These are phyloP conservation scores for Solanum verrucosum DNA, from an alignment of 257 asterid species.

Conservation along the genomic window DNA sequence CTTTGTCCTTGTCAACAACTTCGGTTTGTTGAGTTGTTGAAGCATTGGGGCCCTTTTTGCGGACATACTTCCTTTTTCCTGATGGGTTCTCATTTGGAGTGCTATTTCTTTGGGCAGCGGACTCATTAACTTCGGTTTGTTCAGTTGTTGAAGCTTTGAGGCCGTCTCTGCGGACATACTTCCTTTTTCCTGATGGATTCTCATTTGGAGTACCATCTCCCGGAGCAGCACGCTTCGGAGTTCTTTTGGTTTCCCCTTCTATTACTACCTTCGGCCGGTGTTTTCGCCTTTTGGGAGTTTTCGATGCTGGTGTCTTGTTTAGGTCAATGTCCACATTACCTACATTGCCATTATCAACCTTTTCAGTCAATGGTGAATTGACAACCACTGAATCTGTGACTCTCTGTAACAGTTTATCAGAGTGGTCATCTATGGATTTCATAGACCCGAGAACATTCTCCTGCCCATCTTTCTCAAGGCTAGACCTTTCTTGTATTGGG, in stretches of 20 bases:
- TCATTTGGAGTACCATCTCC: constrained; percentile 21
- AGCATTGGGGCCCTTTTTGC: constrained; percentile 26
- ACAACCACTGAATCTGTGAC: constrained; percentile 19
- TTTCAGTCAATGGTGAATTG: constrained; percentile 18
- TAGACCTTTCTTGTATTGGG: constrained; percentile 14
- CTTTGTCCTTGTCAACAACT: constrained; percentile 19
- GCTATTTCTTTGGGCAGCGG: constrained; percentile 22
- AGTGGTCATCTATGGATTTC: constrained; percentile 12
- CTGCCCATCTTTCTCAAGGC: constrained; percentile 25
- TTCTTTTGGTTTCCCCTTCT: constrained; percentile 65
- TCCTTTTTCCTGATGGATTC: constrained; percentile 44
- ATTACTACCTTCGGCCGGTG: constrained; percentile 81
- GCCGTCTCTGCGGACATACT: constrained; percentile 42
- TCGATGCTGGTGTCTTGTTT: constrained; percentile 62
- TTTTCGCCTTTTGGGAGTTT: constrained; percentile 65
- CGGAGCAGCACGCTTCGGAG: constrained; percentile 35
- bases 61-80: constrained; percentile 51
- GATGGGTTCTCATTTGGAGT: constrained; percentile 25
- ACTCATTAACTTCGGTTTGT: constrained; percentile 20
- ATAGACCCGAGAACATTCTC: constrained; percentile 11
- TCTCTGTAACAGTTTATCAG: constrained; percentile 12
- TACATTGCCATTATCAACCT: constrained; percentile 14
- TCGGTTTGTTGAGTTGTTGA: constrained; percentile 21
- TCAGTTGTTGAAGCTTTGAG: constrained; percentile 22
- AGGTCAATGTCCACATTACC: constrained; percentile 43